Evolutionary conservation across 1,284 basidiomycete genomes (phyloP), one percentile per base, ranked within the genome.

Genomic region (Cryptococcus sp.): DNA sequence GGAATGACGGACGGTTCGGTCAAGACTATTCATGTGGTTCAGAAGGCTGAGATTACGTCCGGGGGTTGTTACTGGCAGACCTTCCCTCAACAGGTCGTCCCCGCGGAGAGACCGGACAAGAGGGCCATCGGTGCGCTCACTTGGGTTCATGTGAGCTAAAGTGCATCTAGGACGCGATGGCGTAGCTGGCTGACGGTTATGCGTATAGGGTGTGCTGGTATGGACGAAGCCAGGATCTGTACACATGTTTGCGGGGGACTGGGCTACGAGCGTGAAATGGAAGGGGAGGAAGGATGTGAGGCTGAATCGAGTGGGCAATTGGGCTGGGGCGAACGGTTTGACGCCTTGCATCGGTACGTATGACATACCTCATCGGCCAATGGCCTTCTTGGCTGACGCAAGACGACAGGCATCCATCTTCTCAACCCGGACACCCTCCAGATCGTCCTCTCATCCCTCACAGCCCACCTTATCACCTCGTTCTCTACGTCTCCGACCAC

Each of bases 201-300:
- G 44, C 11, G 15, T 6, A 6, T 5, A 70, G 68, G 64, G 60
- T 21, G 49, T 67, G 0, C 55, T 76, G 5, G 63, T 69, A 2
- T 71, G 72, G 69, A 65, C 68, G 6, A 73, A 72, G 44, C 46
- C 70, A 9, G 69, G 69, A 0, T 60, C 70, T 0, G 62, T 73
- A 6, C 66, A 71, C 40, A 44, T 75, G 5, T 63, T 63, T 52
- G 52, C 52, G 2, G 46, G 35, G 12, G 35, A 49, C 9, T 40
- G 38, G 18, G 47, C 47, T 16, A 21, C 24, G 7, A 53, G 40
- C 2, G 50, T 56, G 2, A 23, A 38, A 1, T 68, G 66, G 70
- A 28, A 46, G 8, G 64, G 63, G 0, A 42, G 59, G 16, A 51
- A 57, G 37, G 47, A 24, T 2, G 33, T 69, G 4, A 59, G 60